Evolutionary conservation across 129 eudicot genomes (phyloP).

Genomic region (Chrysanthemum lavandulifolium): DNA sequence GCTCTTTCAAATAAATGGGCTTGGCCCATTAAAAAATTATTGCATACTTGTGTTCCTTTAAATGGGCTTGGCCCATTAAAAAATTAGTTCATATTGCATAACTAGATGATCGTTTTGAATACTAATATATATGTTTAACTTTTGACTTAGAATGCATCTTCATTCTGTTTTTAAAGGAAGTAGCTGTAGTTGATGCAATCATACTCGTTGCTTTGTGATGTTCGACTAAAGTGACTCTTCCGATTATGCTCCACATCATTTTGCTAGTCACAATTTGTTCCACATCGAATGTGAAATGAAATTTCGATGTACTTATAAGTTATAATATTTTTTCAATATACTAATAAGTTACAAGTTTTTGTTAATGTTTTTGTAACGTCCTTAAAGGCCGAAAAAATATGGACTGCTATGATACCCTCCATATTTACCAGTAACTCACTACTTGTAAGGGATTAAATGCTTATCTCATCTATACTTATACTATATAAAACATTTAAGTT

Average conservation of each 20-base stretch:
- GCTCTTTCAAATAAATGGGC: not conserved
- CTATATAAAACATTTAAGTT: too few relatives aligned
- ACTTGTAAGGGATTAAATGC: too few relatives aligned
- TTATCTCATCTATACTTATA: too few relatives aligned
- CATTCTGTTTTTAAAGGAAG: not conserved
- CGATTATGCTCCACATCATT: not conserved
- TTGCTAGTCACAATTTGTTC: not conserved
- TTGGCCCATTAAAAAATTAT: not conserved
- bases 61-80: not conserved
- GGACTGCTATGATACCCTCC: too few relatives aligned
- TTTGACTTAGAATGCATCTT: not conserved
- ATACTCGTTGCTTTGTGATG: not conserved
- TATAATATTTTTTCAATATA: not conserved
- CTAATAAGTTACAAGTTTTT: not conserved
- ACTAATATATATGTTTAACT: too few relatives aligned
- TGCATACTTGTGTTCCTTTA: not conserved
- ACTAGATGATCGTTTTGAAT: not conserved
- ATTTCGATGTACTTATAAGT: not conserved
- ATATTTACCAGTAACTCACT: too few relatives aligned
- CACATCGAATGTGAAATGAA: too few relatives aligned
- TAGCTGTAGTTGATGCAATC: not conserved
- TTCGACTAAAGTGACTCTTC: not conserved
- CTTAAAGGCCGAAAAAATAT: too few relatives aligned
- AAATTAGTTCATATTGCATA: not conserved
- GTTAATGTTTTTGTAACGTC: not conserved